These are phyloP conservation scores for Solanum medicagineum DNA, from an alignment of 257 asterid species.

Conservation along the genomic window DNA sequence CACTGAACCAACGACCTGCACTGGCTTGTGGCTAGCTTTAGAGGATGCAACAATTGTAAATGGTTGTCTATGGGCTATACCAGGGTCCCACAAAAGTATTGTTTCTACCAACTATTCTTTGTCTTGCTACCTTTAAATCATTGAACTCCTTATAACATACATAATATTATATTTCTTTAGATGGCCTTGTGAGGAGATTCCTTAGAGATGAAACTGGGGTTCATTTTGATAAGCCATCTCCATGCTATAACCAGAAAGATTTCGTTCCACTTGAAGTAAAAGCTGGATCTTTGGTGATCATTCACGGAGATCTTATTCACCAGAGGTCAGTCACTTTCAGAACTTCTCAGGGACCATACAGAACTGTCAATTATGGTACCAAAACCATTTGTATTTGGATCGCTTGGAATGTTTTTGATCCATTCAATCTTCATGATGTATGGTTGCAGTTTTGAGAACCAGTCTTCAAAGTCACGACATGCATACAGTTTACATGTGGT, in stretches of 20 bases:
- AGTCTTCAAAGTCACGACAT: constrained; percentile 63
- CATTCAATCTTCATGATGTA: neutral
- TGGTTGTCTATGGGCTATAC: constrained; percentile 97
- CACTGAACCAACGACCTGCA: constrained; percentile 76
- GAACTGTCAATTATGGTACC: neutral
- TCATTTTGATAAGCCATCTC: constrained; percentile 81
- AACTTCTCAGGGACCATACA: neutral
- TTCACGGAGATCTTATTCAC: constrained; percentile 76
- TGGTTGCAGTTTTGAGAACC: constrained; percentile 67
- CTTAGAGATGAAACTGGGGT: constrained; percentile 72
- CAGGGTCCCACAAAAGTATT: constrained; percentile 73
- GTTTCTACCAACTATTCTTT: neutral
- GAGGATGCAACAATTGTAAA: constrained; percentile 67
- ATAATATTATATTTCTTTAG: constrained; percentile 9
- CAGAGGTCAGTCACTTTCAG: constrained; percentile 38
- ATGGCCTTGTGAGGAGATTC: constrained; percentile 87
- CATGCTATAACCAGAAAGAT: constrained; percentile 50
- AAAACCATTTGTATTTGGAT: neutral
- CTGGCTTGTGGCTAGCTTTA: constrained; percentile 87
- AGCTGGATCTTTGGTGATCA: constrained; percentile 64
- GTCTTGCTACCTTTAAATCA: neutral
- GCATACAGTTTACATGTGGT: constrained; percentile 87
- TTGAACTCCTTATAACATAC: neutral
- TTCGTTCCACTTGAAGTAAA: constrained; percentile 69
- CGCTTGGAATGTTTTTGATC: neutral